Base-by-base conservation (phyloP, 78 protist genomes). In the Monocercomonoides exilis region DNA sequence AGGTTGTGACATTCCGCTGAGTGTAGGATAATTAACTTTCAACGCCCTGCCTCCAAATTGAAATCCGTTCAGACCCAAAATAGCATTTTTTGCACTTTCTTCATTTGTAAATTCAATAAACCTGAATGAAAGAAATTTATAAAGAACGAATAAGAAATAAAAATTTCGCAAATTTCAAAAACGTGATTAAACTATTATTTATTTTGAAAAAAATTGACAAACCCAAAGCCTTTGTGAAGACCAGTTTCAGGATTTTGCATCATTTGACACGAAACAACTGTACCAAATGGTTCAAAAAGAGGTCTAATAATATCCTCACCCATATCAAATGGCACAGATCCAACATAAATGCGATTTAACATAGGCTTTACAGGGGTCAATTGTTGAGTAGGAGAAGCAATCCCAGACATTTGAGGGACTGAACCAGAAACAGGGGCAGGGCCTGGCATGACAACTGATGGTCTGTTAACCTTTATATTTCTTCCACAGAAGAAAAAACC, bases 201-300 rank as follows among this genome's bases (percentile, higher is more conserved):
- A 54, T 54, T 11, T 29, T 21, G 70, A 54, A 21, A 21, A 5
- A 41, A 32, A 79, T 32, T 4, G 11, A 79, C 42, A 21, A 4
- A 79, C 82, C 82, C 82, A 41, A 32, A 79, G 82, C 82, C 82
- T 21, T 79, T 79, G 11, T 79, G 82, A 33, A 38, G n/a, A 4
- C 82, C 82, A 6, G 82, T 79, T 21, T 79, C 82, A 41, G 82
- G 82, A 21, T 79, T 79, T 6, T 33, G 82, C 82, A 79, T 79
- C 43, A 79, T 6, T 6, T 79, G 82, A 41, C 4, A 32, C 42
- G 82, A 79, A 4, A 33, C 5, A 21, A 79, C 36, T 6, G 42
- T 79, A 4, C 82, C 82, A 29, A 79, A 6, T 5, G 82, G 82
- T 21, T 79, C 82, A 79, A 79, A 79, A 21, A 79, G 6, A 33